A percentile compares a stretch with the other conserved stretches of the same genome.
Conservation (phyloP, 345 rosid species). For the Eucalyptus paniculata region DNA sequence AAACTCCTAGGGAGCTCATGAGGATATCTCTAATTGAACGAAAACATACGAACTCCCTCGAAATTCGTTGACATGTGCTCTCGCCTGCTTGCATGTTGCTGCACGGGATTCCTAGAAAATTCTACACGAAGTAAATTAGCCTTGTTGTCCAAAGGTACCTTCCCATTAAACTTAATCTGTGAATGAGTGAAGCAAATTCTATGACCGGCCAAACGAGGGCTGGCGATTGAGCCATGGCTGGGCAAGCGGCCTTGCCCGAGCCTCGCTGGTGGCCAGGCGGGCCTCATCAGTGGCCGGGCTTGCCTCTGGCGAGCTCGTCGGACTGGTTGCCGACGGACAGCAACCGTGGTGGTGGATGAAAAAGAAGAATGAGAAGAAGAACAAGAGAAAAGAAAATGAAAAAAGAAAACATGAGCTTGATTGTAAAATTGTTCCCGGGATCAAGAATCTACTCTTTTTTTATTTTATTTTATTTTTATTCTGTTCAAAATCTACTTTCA, state of each 20-base stretch:
- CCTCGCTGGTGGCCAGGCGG: too few species aligned
- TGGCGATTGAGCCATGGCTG: accelerated
- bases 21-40: not conserved
- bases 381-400: too few species aligned
- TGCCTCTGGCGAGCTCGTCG: accelerated
- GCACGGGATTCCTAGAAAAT: not conserved
- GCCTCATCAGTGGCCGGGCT: too few species aligned
- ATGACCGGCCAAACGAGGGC: too few species aligned
- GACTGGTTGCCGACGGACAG: accelerated
- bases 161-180: not conserved
- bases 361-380: too few species aligned
- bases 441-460: too few species aligned
- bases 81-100: not conserved
- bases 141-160: not conserved
- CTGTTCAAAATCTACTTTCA: too few species aligned
- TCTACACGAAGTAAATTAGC: not conserved
- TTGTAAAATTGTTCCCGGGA: too few species aligned
- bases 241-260: too few species aligned
- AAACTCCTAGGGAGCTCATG: not conserved
- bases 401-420: too few species aligned
- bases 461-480: too few species aligned
- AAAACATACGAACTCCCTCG: not conserved
- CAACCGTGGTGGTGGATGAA: too few species aligned
- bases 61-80: not conserved
- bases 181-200: not conserved